Evolutionary conservation across 1,284 basidiomycete species (phyloP).

Genomic region (Exobasidium rhododendri): DNA sequence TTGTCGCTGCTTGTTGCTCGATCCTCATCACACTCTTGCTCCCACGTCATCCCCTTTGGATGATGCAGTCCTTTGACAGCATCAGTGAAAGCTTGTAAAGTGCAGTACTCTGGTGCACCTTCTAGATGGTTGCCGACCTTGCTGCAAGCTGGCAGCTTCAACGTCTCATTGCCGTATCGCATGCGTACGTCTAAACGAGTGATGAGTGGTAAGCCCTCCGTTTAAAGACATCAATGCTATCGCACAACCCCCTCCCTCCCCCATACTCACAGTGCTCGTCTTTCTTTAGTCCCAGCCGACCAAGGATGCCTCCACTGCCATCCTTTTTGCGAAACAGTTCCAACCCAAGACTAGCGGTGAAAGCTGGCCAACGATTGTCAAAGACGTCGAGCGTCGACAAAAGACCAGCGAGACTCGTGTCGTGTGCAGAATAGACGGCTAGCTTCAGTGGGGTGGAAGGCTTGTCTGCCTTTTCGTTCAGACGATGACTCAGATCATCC

Average conservation of each 20-base stretch:
- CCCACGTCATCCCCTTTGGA: slow-evolving; percentile 37
- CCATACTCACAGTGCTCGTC: slow-evolving; percentile 17
- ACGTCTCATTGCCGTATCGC: slow-evolving; percentile 70
- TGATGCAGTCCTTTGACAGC: slow-evolving; percentile 39
- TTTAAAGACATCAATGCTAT: slow-evolving; percentile 24
- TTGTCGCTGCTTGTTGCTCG: slow-evolving; percentile 31
- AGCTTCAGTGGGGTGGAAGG: slow-evolving; percentile 38
- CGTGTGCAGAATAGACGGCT: slow-evolving; percentile 60
- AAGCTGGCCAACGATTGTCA: slow-evolving; percentile 64
- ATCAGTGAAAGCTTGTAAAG: slow-evolving; percentile 65
- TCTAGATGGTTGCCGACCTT: slow-evolving; percentile 67
- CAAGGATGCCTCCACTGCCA: neutral
- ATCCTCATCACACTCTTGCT: slow-evolving; percentile 42
- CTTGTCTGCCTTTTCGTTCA: slow-evolving; percentile 55
- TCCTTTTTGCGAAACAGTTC: slow-evolving; percentile 43
- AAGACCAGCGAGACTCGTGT: slow-evolving; percentile 70
- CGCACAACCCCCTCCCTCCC: slow-evolving; percentile 1
- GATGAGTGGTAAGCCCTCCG: too few species aligned
- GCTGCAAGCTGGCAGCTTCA: slow-evolving; percentile 68
- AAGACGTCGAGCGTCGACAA: slow-evolving; percentile 70
- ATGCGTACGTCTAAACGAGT: slow-evolving; percentile 68
- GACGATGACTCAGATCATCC: slow-evolving; percentile 64
- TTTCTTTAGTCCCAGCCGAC: neutral
- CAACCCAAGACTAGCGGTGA: slow-evolving; percentile 38
- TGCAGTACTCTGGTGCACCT: slow-evolving; percentile 73